phyloP scores from a whole-genome alignment of 202 grass and related monocot genomes.

The Bolboschoenoplectus hybrid region DNA sequence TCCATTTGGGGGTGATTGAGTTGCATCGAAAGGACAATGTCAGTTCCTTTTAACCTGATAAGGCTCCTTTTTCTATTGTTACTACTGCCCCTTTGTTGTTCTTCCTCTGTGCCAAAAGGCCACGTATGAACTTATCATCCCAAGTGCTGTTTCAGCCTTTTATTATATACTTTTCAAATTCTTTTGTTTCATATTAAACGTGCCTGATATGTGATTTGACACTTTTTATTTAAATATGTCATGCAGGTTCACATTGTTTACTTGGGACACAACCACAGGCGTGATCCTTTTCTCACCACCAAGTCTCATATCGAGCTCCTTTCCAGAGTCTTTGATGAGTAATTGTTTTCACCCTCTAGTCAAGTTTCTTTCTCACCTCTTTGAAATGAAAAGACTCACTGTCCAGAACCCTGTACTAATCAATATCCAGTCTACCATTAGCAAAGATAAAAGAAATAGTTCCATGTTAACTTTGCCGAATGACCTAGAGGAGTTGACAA shows the following conservation, averaged over 20 bases:
- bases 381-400: not conserved
- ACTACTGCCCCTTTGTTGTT: conserved; percentile 52
- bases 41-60: conserved; percentile 45
- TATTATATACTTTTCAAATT: conserved; percentile 43
- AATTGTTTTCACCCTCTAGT: conserved; percentile 35
- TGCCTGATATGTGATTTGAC: conserved; percentile 38
- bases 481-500: not conserved
- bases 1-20: conserved; percentile 34
- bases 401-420: not conserved
- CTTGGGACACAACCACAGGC: conserved; percentile 64
- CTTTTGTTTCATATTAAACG: conserved; percentile 35
- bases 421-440: conserved; percentile 3
- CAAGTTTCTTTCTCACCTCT: conserved; percentile 16
- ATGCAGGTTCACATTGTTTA: conserved; percentile 96
- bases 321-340: conserved; percentile 75
- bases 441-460: not conserved
- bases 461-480: not conserved
- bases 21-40: conserved; percentile 63
- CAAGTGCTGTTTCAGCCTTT: conserved; percentile 41
- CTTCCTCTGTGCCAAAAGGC: conserved; percentile 41
- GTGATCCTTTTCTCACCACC: conserved; percentile 66
- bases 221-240: conserved; percentile 46
- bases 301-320: conserved; percentile 70
- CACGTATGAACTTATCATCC: conserved; percentile 38
- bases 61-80: conserved; percentile 57